These are phyloP conservation scores for Neohortaea acidophila DNA, from an alignment of 495 filamentous ascomycete genomes.

Conservation along the genomic window DNA sequence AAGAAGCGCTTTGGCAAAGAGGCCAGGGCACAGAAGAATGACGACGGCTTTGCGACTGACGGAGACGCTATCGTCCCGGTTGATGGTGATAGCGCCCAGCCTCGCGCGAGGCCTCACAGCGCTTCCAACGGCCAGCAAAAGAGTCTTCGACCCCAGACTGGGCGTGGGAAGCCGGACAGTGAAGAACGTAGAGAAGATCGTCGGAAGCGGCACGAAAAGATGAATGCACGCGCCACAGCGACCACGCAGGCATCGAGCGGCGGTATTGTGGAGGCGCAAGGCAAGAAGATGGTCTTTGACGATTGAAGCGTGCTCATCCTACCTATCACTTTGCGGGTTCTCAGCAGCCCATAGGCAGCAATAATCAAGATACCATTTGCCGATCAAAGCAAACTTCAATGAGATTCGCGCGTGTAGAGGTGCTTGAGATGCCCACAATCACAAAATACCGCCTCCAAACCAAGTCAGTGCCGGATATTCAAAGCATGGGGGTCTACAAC, in stretches of 20 bases:
- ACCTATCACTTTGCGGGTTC: too few relatives aligned
- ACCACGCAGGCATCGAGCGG: slow-evolving; percentile 45
- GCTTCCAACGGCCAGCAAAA: neutral
- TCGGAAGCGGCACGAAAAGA: slow-evolving; percentile 20
- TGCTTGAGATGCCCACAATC: neutral
- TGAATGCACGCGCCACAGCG: slow-evolving; percentile 27
- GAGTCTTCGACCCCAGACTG: neutral
- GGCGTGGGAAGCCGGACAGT: slow-evolving; percentile 7
- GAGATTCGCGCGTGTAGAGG: too few relatives aligned
- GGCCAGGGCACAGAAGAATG: slow-evolving; percentile 1
- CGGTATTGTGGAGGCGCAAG: slow-evolving; percentile 62
- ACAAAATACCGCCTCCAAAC: neutral
- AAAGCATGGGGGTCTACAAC: neutral
- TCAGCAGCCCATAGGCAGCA: too few relatives aligned
- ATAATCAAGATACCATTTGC: too few relatives aligned
- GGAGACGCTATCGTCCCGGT: slow-evolving; percentile 13
- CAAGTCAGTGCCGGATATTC: neutral
- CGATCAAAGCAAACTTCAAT: too few relatives aligned
- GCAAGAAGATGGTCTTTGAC: slow-evolving; percentile 75
- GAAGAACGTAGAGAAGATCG: slow-evolving; percentile 8
- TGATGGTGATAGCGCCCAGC: neutral
- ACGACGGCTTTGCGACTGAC: too few relatives aligned
- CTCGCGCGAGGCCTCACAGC: neutral
- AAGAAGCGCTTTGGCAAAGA: slow-evolving; percentile 78
- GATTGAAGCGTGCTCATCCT: too few relatives aligned